Evolutionary conservation across 2,329 filamentous ascomycete species (phyloP).

Genomic region (Claviceps lovelessii): DNA sequence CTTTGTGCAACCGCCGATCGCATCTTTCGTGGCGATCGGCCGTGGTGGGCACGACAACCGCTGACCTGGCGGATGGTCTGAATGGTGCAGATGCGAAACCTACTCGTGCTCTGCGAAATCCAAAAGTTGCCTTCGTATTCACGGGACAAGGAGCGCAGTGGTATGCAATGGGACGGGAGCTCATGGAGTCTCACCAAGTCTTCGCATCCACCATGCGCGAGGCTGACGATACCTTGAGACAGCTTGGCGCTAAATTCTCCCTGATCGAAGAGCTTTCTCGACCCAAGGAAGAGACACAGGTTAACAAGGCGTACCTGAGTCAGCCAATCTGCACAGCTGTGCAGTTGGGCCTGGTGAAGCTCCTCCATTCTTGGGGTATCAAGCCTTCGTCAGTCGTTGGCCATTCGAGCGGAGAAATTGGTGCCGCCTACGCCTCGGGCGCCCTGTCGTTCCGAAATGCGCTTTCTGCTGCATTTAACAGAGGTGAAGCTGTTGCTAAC

Average conservation of each 20-base stretch:
- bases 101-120: constrained; percentile 7
- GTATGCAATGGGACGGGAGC: constrained; percentile 24
- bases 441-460: constrained; percentile 29
- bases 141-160: constrained; percentile 28
- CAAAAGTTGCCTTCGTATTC: constrained; percentile 20
- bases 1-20: constrained; percentile 30
- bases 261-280: constrained; percentile 23
- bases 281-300: constrained; percentile 18
- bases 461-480: constrained; percentile 35
- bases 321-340: constrained; percentile 31
- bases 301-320: constrained; percentile 27
- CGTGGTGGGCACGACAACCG: constrained; percentile 27
- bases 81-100: constrained; percentile 16
- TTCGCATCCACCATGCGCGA: constrained; percentile 20
- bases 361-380: constrained; percentile 31
- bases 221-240: constrained; percentile 19
- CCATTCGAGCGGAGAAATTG: constrained; percentile 36
- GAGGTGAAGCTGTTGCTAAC: constrained; percentile 8
- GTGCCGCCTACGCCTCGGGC: constrained; percentile 30
- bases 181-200: constrained; percentile 20
- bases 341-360: constrained; percentile 31
- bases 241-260: constrained; percentile 22
- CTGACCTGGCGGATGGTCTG: constrained; percentile 29
- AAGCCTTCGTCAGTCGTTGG: constrained; percentile 25
- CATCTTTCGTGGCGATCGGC: constrained; percentile 29